phyloP scores from a whole-genome alignment of 768 basidiomycete species.

The Hygrocybe punicea region DNA sequence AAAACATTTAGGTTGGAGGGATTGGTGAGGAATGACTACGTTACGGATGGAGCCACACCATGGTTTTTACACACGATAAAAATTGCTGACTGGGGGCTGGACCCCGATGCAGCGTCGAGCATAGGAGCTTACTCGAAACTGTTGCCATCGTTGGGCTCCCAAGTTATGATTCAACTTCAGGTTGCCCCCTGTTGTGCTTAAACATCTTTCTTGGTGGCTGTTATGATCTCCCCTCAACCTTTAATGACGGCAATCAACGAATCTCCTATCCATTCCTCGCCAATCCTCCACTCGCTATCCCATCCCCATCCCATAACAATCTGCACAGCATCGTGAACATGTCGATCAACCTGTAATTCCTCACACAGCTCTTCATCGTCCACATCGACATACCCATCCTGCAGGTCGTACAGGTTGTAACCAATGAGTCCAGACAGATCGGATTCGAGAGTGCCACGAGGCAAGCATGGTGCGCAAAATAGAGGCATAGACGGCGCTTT shows the following conservation, averaged over 20 bases:
- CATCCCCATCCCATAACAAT: constrained; percentile 12
- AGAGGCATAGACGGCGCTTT: constrained; percentile 37
- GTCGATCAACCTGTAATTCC: constrained; percentile 14
- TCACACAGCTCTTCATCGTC: constrained; percentile 30
- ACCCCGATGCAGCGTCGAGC: no score
- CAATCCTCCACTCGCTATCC: constrained; percentile 21
- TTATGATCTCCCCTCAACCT: no score
- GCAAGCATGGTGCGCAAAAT: constrained; percentile 34
- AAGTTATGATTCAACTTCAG: no score
- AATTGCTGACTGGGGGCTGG: no score
- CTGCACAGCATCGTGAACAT: constrained; percentile 21
- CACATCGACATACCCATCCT: constrained; percentile 28
- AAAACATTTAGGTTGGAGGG: constrained; percentile 67
- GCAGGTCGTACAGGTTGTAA: constrained; percentile 29
- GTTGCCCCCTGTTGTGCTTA: no score
- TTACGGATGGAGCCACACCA: no score
- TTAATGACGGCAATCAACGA: constrained; percentile 26
- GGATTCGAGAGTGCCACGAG: constrained; percentile 18
- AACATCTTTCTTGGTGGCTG: no score
- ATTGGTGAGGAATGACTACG: constrained; percentile 56
- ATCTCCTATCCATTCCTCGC: constrained; percentile 36
- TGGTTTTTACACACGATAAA: no score
- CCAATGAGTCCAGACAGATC: constrained; percentile 37
- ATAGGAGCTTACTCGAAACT: no score
- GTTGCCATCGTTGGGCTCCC: no score